Conservation (phyloP, 805 yeast genomes). For the Candida insectalens region DNA sequence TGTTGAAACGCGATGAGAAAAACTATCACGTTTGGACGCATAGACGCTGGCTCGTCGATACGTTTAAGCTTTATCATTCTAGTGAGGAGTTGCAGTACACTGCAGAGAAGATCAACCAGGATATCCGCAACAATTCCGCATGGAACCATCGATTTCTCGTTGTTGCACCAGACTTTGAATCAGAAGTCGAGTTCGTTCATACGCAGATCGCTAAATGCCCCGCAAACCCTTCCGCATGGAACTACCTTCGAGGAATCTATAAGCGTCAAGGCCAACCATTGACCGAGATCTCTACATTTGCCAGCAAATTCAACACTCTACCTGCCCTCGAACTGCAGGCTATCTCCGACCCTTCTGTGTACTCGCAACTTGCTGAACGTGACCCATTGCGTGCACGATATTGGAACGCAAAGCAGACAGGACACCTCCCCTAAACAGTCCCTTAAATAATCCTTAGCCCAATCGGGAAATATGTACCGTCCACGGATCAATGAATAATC, state of each 20-base stretch:
- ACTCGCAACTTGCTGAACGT: slow-evolving; percentile 36
- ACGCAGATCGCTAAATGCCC: slow-evolving; percentile 50
- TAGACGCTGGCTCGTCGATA: slow-evolving; percentile 68
- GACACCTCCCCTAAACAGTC: background rate
- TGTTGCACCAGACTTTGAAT: slow-evolving; percentile 11
- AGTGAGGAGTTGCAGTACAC: slow-evolving; percentile 44
- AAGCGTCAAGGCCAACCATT: slow-evolving; percentile 20
- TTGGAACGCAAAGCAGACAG: slow-evolving; percentile 18
- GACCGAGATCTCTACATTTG: slow-evolving; percentile 34
- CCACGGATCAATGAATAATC: too few relatives aligned
- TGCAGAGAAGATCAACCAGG: slow-evolving; percentile 38
- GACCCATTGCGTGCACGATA: slow-evolving; percentile 24
- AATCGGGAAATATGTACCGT: background rate
- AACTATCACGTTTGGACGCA: slow-evolving; percentile 97
- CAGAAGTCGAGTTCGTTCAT: slow-evolving; percentile 47
- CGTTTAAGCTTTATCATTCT: slow-evolving; percentile 37
- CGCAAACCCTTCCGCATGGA: slow-evolving; percentile 82
- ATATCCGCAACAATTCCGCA: slow-evolving; percentile 83
- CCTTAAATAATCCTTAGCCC: background rate
- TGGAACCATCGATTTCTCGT: slow-evolving; percentile 83
- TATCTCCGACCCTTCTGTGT: too few relatives aligned
- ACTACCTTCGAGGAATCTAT: slow-evolving; percentile 59
- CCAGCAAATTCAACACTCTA: slow-evolving; percentile 35
- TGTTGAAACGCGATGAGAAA: slow-evolving; percentile 73
- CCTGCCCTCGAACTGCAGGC: too few relatives aligned